Conservation (phyloP, 1,284 basidiomycete species). For the Sporisorium reilianum region DNA sequence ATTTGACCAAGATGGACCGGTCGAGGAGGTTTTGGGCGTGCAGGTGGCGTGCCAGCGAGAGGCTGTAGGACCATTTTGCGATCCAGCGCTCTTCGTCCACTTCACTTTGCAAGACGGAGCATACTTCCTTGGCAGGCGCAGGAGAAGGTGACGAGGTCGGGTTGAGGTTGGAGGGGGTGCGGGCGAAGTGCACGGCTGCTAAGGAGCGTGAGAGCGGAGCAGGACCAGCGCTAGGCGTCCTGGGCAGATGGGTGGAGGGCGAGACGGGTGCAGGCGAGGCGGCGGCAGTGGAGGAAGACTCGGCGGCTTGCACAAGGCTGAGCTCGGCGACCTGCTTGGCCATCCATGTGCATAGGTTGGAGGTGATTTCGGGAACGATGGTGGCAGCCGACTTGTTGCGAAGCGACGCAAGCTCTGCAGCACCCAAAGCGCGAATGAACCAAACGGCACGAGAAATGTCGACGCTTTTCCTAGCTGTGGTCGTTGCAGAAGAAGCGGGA, state of each 20-base stretch:
- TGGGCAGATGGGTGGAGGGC: slow-evolving; percentile 23
- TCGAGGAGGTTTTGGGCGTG: slow-evolving; percentile 86
- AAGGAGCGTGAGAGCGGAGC: slow-evolving; percentile 29
- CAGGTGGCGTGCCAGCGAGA: slow-evolving; percentile 76
- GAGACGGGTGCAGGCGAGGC: slow-evolving; percentile 43
- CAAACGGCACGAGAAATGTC: slow-evolving; percentile 89
- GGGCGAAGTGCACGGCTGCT: slow-evolving; percentile 25
- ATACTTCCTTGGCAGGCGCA: slow-evolving; percentile 23
- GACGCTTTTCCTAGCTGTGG: slow-evolving; percentile 76
- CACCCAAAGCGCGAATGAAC: slow-evolving; percentile 94
- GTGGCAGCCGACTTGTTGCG: slow-evolving; percentile 65
- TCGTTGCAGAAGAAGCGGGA: slow-evolving; percentile 50
- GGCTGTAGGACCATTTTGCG: slow-evolving; percentile 82
- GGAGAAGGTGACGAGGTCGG: slow-evolving; percentile 18
- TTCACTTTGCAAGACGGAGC: slow-evolving; percentile 69
- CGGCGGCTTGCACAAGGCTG: slow-evolving; percentile 29
- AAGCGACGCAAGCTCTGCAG: slow-evolving; percentile 79
- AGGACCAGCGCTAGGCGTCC: slow-evolving; percentile 23
- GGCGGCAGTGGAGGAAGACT: slow-evolving; percentile 36
- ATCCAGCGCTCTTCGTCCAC: slow-evolving; percentile 82
- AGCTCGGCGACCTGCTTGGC: slow-evolving; percentile 89
- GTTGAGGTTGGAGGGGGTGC: slow-evolving; percentile 23
- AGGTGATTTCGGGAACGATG: slow-evolving; percentile 93
- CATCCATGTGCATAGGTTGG: slow-evolving; percentile 85
- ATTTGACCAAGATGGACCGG: slow-evolving; percentile 80